These are phyloP conservation scores for Carex littledalei DNA, from an alignment of 176 grass and related monocot species.

Conservation along the genomic window DNA sequence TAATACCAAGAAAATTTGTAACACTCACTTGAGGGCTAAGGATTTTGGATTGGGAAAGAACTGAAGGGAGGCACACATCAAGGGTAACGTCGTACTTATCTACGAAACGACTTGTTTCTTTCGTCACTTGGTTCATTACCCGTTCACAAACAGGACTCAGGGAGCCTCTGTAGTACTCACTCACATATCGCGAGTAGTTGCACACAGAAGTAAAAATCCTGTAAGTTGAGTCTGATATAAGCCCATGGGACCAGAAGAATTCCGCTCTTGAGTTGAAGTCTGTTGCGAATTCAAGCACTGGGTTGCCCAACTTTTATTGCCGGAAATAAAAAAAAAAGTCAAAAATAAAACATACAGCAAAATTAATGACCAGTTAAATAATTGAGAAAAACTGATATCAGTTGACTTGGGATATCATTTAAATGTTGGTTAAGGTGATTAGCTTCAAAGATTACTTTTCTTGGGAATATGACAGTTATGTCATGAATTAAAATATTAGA, in stretches of 20 bases:
- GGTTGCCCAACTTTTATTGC: conserved; percentile 63
- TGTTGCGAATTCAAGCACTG: conserved; percentile 78
- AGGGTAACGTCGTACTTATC: conserved; percentile 97
- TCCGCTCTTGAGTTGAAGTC: conserved; percentile 96
- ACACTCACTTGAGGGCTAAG: conserved; percentile 55
- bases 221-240: conserved; percentile 94
- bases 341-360: not conserved
- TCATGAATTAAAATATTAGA: not conserved
- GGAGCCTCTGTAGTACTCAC: conserved; percentile 80
- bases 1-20: not conserved
- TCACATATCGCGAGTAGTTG: conserved; percentile 93
- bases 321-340: not conserved
- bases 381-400: not conserved
- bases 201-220: conserved; percentile 70
- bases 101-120: conserved; percentile 88
- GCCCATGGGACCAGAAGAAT: conserved; percentile 94
- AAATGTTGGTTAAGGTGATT: not conserved
- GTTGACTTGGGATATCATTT: not conserved
- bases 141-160: conserved; percentile 59
- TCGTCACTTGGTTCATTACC: conserved; percentile 90
- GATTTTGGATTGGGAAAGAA: conserved; percentile 74
- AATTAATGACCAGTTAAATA: not conserved
- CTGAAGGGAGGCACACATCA: conserved; percentile 81
- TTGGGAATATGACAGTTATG: not conserved
- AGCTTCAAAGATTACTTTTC: not conserved